phyloP scores from a whole-genome alignment of 331 rosid genomes.

The Malus hybrid region DNA sequence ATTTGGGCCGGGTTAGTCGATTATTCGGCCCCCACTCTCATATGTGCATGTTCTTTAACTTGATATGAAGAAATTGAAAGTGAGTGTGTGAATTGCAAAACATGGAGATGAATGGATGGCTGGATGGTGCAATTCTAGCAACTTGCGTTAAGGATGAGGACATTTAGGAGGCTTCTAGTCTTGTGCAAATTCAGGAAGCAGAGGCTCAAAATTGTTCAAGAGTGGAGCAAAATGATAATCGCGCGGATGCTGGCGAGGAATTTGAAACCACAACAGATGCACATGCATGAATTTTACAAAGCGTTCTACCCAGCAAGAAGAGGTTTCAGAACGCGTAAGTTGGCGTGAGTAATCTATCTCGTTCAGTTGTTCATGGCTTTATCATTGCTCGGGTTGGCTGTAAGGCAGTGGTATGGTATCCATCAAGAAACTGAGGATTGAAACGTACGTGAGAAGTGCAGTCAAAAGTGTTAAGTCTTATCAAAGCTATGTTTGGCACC shows the following conservation, averaged over 20 bases:
- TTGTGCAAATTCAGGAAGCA: constrained; percentile 7
- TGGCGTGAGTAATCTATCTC: constrained; percentile 13
- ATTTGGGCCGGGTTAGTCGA: neutral
- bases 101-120: too few species aligned
- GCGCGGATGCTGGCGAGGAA: constrained; percentile 55
- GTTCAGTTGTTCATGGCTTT: constrained; percentile 15
- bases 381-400: constrained; percentile 29
- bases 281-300: constrained; percentile 34
- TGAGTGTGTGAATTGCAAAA: too few species aligned
- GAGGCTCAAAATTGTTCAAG: neutral
- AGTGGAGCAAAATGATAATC: neutral
- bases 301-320: constrained; percentile 42
- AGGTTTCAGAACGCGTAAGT: constrained; percentile 19
- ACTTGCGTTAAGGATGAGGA: neutral
- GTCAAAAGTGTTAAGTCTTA: neutral
- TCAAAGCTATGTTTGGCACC: too few species aligned
- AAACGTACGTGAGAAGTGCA: neutral
- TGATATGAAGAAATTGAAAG: too few species aligned
- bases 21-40: neutral
- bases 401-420: constrained; percentile 22
- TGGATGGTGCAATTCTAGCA: neutral
- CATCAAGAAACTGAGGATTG: constrained; percentile 18
- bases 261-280: constrained; percentile 63
- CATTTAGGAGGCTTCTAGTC: neutral
- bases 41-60: too few species aligned